phyloP scores from a whole-genome alignment of 1,139 yeast species.

The Kodamaea alishanica region DNA sequence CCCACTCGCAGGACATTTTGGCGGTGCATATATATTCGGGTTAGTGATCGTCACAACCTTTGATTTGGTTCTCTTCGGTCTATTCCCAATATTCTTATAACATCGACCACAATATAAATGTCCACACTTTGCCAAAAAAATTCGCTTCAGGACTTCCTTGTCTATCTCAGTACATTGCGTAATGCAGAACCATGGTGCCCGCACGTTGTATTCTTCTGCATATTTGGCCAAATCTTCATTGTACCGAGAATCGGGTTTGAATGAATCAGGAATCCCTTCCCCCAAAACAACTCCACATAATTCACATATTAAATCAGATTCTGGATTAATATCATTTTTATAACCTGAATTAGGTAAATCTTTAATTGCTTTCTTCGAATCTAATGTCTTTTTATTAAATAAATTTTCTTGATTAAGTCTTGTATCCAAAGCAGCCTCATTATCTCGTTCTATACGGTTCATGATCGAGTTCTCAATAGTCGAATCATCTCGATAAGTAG shows the following conservation, averaged over 20 bases:
- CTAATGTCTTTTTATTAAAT: conserved; percentile 28
- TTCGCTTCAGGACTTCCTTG: conserved; percentile 58
- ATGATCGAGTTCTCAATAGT: conserved; percentile 31
- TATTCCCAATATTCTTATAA: conserved; percentile 53
- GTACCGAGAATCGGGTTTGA: conserved; percentile 31
- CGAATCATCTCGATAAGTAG: neutral
- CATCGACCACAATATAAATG: conserved; percentile 88
- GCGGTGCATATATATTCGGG: conserved; percentile 48
- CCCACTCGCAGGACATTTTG: conserved; percentile 39
- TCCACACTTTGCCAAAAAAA: conserved; percentile 73
- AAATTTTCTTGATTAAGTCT: conserved; percentile 31
- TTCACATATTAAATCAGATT: conserved; percentile 49
- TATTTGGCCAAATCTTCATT: conserved; percentile 26
- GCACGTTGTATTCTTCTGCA: conserved; percentile 31
- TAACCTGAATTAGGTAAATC: conserved; percentile 24
- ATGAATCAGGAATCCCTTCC: conserved; percentile 60
- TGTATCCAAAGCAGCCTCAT: conserved; percentile 34
- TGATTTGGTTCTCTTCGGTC: conserved; percentile 23
- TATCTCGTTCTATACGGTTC: conserved; percentile 42
- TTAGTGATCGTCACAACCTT: conserved; percentile 33
- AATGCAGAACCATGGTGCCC: conserved; percentile 65
- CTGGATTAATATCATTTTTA: conserved; percentile 36
- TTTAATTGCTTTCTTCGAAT: conserved; percentile 26
- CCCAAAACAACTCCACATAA: conserved; percentile 71
- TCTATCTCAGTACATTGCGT: conserved; percentile 52